Evolutionary conservation across 1,284 basidiomycete species (phyloP).

Genomic region (Cutaneotrichosporon arboriforme): DNA sequence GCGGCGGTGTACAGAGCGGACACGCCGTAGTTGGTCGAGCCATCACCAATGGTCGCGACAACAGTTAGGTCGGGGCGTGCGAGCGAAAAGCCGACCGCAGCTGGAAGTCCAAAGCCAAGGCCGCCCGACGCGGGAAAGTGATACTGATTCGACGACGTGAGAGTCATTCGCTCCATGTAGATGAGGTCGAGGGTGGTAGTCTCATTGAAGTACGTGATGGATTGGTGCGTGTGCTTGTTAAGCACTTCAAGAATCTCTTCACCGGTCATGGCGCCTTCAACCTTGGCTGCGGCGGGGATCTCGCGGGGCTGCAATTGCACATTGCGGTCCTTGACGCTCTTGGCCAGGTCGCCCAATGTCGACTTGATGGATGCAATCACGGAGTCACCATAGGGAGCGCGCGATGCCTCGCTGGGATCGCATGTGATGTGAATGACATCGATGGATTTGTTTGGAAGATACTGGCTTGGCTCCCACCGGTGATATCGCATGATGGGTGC

Average conservation of each 20-base stretch:
- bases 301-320: not conserved
- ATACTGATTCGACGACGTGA: slow-evolving; percentile 1
- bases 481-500: slow-evolving; percentile 14
- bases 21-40: slow-evolving; percentile 13
- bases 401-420: slow-evolving; percentile 9
- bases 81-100: slow-evolving; percentile 8
- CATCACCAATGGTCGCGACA: slow-evolving; percentile 12
- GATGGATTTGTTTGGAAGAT: not conserved
- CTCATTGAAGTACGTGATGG: slow-evolving; percentile 14
- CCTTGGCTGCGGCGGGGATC: not conserved
- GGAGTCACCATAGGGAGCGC: slow-evolving; percentile 12
- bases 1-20: slow-evolving; percentile 10
- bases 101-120: slow-evolving; percentile 14
- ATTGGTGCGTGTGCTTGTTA: not conserved
- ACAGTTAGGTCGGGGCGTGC: slow-evolving; percentile 9
- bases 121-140: slow-evolving; percentile 15
- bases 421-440: slow-evolving; percentile 11
- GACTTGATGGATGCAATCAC: slow-evolving; percentile 1
- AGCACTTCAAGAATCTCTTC: slow-evolving; percentile 6
- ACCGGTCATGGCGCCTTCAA: slow-evolving; percentile 1
- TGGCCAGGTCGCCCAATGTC: not conserved
- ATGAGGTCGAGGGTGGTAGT: slow-evolving; percentile 8
- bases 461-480: slow-evolving; percentile 11
- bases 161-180: slow-evolving; percentile 3
- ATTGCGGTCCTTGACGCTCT: not conserved